Percentiles rank a stretch among this genome's conserved stretches.
These are phyloP conservation scores for Epithemia pelagica DNA, from an alignment of 108 stramenopile genomes.

Conservation along the genomic window DNA sequence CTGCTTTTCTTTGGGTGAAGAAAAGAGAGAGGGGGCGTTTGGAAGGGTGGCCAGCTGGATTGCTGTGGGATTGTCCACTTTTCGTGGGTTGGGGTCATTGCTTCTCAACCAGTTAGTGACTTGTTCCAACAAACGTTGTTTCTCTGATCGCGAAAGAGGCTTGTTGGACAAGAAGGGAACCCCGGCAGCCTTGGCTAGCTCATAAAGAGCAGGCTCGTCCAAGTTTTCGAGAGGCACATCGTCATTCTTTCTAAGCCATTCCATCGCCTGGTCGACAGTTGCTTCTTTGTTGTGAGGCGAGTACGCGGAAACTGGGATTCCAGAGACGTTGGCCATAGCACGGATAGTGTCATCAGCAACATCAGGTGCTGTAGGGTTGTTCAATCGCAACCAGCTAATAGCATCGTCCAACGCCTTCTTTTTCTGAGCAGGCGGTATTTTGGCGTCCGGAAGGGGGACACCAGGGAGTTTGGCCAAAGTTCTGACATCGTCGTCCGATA, in stretches of 20 bases:
- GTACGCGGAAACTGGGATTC: slow-evolving; percentile 7
- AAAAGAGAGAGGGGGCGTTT: neutral
- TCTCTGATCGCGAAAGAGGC: slow-evolving; percentile 5
- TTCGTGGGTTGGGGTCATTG: slow-evolving; percentile 5
- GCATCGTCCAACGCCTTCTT: slow-evolving; percentile 11
- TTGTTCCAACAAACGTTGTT: slow-evolving; percentile 5
- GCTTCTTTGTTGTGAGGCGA: slow-evolving; percentile 2
- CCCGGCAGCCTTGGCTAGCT: slow-evolving; percentile 5
- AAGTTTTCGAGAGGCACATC: neutral
- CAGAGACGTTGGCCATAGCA: slow-evolving; percentile 10
- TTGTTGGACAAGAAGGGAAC: slow-evolving; percentile 3
- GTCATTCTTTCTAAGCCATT: slow-evolving; percentile 11
- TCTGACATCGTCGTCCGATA: neutral
- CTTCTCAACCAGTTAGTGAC: slow-evolving; percentile 7
- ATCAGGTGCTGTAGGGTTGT: slow-evolving; percentile 2
- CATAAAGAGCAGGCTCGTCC: slow-evolving; percentile 8
- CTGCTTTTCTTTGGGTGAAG: neutral
- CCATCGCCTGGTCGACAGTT: slow-evolving; percentile 16
- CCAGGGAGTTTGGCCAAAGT: slow-evolving; percentile 11
- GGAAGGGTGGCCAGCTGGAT: neutral
- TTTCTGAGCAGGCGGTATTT: slow-evolving; percentile 2
- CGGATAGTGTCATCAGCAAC: slow-evolving; percentile 1
- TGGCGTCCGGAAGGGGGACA: slow-evolving; percentile 7
- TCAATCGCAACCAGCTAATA: slow-evolving; percentile 9
- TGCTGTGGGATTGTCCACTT: slow-evolving; percentile 4